phyloP scores from a whole-genome alignment of 805 yeast genomes.

The Lipomyces kockii region DNA sequence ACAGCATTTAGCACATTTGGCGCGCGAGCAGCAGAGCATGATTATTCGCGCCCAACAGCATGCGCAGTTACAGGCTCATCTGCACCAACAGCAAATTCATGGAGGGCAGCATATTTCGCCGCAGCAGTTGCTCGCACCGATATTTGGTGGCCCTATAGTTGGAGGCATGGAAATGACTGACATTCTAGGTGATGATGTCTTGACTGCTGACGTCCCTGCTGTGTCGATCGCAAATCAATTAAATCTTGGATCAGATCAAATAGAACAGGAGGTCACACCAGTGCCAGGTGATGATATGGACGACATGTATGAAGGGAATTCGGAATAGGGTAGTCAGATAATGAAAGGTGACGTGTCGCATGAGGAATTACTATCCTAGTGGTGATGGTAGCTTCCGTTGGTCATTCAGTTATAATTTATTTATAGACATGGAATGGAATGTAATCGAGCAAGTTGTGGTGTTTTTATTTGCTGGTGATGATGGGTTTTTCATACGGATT shows the following conservation, averaged over 20 bases:
- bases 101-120: neutral
- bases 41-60: slow-evolving; percentile 23
- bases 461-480: slow-evolving; percentile 1
- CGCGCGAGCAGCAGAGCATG: slow-evolving; percentile 17
- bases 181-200: neutral
- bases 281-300: neutral
- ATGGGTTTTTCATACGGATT: neutral
- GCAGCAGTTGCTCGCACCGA: neutral
- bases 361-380: neutral
- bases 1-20: slow-evolving; percentile 57
- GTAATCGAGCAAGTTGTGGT: neutral
- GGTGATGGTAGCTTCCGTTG: neutral
- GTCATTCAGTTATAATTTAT: neutral
- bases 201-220: neutral
- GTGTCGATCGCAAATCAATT: neutral
- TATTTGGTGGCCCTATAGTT: neutral
- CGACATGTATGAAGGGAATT: neutral
- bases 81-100: neutral
- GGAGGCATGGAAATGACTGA: slow-evolving; percentile 1
- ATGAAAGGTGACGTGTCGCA: neutral
- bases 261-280: neutral
- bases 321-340: neutral
- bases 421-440: neutral
- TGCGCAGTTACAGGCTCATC: slow-evolving; percentile 5
- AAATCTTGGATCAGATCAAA: neutral